Percentiles rank a stretch among this genome's conserved stretches.
phyloP scores from a whole-genome alignment of 2,329 filamentous ascomycete genomes.

The Fusarium goolgardi region DNA sequence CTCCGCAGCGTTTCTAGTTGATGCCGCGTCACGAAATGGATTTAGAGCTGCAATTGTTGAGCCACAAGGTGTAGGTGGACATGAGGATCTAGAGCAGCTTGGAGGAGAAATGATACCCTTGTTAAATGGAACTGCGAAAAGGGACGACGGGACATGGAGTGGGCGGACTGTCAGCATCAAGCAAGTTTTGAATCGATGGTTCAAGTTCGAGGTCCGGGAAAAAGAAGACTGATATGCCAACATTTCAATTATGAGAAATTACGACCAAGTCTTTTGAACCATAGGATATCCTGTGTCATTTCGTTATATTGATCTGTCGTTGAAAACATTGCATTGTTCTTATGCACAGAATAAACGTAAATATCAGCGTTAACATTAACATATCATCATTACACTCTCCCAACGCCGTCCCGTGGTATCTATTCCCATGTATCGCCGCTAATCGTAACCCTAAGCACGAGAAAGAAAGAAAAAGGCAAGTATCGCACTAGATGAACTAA shows the following conservation, averaged over 20 bases:
- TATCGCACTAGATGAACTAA: constrained; percentile 5
- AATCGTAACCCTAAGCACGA: constrained; percentile 28
- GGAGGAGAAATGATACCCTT: constrained; percentile 68
- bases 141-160: constrained; percentile 65
- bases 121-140: constrained; percentile 66
- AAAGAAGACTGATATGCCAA: not conserved
- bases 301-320: not conserved
- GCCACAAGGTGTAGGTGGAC: constrained; percentile 50
- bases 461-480: constrained; percentile 11
- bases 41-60: constrained; percentile 63
- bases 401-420: constrained; percentile 58
- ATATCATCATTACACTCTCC: constrained; percentile 35
- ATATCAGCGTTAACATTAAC: constrained; percentile 17
- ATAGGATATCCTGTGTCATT: not conserved
- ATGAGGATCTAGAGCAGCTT: constrained; percentile 53
- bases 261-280: not conserved
- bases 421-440: constrained; percentile 38
- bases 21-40: constrained; percentile 63
- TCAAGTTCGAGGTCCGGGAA: constrained; percentile 49
- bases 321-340: constrained; percentile 16
- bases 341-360: constrained; percentile 24
- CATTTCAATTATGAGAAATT: not conserved
- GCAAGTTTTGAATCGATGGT: constrained; percentile 74
- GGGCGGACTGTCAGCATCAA: constrained; percentile 69
- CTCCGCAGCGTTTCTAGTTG: constrained; percentile 71